Evolutionary conservation across 1,284 basidiomycete genomes (phyloP).

Genomic region (Sporisorium scitamineum): DNA sequence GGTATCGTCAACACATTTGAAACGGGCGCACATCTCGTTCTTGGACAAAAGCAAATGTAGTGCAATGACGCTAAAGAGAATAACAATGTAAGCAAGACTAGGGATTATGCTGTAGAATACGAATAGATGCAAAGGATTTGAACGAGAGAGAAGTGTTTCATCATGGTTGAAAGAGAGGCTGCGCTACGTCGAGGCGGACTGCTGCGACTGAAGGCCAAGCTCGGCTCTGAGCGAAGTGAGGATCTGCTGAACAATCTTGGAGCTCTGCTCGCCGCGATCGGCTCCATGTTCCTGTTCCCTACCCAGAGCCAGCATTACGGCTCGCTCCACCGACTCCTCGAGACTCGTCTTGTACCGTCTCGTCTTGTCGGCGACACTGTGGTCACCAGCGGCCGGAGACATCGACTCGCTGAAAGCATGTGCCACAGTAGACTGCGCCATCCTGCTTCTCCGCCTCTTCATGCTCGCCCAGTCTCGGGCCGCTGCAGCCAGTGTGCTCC

Average conservation of each 20-base stretch:
- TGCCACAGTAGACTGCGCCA: conserved; percentile 3
- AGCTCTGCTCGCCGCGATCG: conserved; percentile 20
- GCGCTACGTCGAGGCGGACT: neutral
- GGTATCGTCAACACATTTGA: neutral
- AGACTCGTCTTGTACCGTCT: conserved; percentile 3
- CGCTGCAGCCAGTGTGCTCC: conserved; percentile 44
- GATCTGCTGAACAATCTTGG: conserved; percentile 35
- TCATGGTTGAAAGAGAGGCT: neutral
- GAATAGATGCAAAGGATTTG: neutral
- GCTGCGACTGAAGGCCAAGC: conserved; percentile 11
- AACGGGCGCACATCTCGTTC: neutral
- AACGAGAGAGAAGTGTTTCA: neutral
- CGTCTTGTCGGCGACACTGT: neutral
- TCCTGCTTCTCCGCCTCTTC: conserved; percentile 20
- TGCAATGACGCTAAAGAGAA: neutral
- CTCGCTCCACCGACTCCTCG: conserved; percentile 38
- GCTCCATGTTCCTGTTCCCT: conserved; percentile 11
- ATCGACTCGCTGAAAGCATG: conserved; percentile 6
- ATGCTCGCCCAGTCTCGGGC: conserved; percentile 51
- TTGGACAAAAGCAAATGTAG: neutral
- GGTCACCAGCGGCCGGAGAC: neutral
- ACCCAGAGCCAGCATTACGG: conserved; percentile 30
- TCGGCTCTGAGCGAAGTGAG: conserved; percentile 26
- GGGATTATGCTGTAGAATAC: neutral
- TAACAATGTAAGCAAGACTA: neutral